These are phyloP conservation scores for Xylariomycetidae sp. DNA, from an alignment of 2,329 filamentous ascomycete species.

Conservation along the genomic window DNA sequence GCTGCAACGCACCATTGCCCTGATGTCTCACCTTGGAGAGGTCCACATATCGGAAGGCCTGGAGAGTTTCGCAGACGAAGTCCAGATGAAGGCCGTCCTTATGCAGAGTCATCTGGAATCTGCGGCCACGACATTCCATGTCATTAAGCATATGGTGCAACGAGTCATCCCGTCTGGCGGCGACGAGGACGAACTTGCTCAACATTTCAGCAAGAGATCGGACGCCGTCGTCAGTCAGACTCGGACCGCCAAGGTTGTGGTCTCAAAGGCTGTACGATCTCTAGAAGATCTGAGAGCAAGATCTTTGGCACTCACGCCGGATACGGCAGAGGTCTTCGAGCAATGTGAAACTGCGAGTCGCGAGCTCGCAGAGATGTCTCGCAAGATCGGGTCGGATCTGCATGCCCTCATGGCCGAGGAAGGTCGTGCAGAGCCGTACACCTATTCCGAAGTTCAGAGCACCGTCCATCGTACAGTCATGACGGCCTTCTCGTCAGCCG, in stretches of 20 bases:
- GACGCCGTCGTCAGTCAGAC: constrained; percentile 71
- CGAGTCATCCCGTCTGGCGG: constrained; percentile 51
- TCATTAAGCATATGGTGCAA: constrained; percentile 60
- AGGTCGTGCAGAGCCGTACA: constrained; percentile 62
- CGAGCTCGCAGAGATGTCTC: constrained; percentile 62
- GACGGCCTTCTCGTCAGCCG: constrained; percentile 47
- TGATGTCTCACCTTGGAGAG: constrained; percentile 82
- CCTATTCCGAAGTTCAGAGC: constrained; percentile 60
- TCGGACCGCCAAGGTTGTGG: constrained; percentile 77
- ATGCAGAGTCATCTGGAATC: constrained; percentile 81
- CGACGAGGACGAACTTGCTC: constrained; percentile 63
- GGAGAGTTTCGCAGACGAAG: constrained; percentile 70
- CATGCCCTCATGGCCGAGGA: constrained; percentile 66
- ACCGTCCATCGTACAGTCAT: constrained; percentile 56
- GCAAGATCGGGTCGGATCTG: constrained; percentile 62
- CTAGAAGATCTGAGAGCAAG: constrained; percentile 73
- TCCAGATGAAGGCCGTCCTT: constrained; percentile 71
- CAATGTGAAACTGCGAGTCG: constrained; percentile 60
- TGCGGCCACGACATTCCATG: constrained; percentile 43
- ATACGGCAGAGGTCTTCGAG: constrained; percentile 66
- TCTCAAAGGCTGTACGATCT: constrained; percentile 71
- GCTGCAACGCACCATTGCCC: constrained; percentile 75
- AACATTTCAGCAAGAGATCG: constrained; percentile 64
- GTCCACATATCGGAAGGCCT: constrained; percentile 69
- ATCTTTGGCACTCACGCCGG: constrained; percentile 66